Conservation (phyloP, 352 stramenopile species). For the Phytopythium aichiense region DNA sequence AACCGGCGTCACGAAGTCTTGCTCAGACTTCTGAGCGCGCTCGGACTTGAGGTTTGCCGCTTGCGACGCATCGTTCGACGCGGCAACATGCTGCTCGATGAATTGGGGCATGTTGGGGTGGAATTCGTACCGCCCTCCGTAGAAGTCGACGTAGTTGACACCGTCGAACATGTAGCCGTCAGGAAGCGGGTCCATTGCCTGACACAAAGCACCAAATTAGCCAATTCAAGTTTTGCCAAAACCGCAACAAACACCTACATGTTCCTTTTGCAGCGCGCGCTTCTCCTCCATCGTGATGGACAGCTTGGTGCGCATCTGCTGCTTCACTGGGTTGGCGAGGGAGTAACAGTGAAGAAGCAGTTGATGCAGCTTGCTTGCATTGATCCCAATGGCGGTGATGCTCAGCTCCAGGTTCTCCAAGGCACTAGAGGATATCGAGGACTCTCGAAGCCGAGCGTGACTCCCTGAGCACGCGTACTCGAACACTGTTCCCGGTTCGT, state of each 20-base stretch:
- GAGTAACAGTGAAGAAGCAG: constrained; percentile 61
- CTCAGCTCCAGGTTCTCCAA: constrained; percentile 24
- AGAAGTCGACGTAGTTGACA: constrained; percentile 70
- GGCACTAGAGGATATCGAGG: background rate
- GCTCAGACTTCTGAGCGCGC: constrained; percentile 33
- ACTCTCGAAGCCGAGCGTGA: constrained; percentile 27
- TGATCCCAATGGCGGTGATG: constrained; percentile 41
- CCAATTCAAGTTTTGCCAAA: background rate
- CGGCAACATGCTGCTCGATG: constrained; percentile 52
- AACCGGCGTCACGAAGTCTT: constrained; percentile 32
- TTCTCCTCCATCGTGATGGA: constrained; percentile 59
- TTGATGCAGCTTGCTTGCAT: constrained; percentile 37
- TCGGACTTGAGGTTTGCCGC: constrained; percentile 41
- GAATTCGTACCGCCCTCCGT: constrained; percentile 67
- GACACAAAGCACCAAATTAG: background rate
- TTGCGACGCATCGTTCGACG: constrained; percentile 35
- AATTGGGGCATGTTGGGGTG: constrained; percentile 67
- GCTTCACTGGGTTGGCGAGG: constrained; percentile 28
- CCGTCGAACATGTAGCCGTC: constrained; percentile 73
- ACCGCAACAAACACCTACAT: constrained; percentile 30
- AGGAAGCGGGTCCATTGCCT: constrained; percentile 64
- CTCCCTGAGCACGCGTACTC: constrained; percentile 58
- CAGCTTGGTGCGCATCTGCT: constrained; percentile 34
- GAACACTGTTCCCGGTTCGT: constrained; percentile 39
- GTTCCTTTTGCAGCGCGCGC: constrained; percentile 53